phyloP scores from a whole-genome alignment of 2,329 filamentous ascomycete genomes.

The Xylariomycetidae sp. region DNA sequence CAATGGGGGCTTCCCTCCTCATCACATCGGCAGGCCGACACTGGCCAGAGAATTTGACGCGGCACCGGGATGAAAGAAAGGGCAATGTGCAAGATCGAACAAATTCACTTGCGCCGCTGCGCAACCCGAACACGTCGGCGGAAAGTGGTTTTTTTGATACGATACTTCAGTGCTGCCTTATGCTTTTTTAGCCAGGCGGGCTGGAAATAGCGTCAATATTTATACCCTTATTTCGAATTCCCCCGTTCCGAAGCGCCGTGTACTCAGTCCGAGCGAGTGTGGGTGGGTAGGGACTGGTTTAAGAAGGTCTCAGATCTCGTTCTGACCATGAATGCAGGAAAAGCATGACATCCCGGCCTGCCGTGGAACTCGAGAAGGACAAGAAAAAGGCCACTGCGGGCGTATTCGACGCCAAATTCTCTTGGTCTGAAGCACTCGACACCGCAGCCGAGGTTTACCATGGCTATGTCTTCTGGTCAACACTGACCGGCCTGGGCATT shows the following conservation, averaged over 20 bases:
- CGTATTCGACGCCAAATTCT: constrained; percentile 66
- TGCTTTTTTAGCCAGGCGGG: too few relatives aligned
- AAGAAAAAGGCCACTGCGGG: constrained; percentile 69
- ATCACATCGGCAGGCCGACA: too few relatives aligned
- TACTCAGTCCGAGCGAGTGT: constrained; percentile 21
- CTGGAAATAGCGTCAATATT: too few relatives aligned
- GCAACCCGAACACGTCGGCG: too few relatives aligned
- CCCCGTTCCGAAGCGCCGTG: not conserved
- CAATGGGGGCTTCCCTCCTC: too few relatives aligned
- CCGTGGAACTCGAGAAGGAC: constrained; percentile 61
- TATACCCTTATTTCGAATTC: not conserved
- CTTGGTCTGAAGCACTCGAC: constrained; percentile 69
- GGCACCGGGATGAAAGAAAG: too few relatives aligned
- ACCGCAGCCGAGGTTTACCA: constrained; percentile 85
- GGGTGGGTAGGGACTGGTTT: constrained; percentile 2
- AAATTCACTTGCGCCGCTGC: too few relatives aligned
- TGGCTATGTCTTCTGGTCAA: constrained; percentile 94
- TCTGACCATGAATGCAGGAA: constrained; percentile 35
- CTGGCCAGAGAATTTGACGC: too few relatives aligned
- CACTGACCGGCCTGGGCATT: constrained; percentile 82
- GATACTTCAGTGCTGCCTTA: too few relatives aligned
- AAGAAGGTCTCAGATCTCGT: constrained; percentile 8
- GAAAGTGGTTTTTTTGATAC: too few relatives aligned
- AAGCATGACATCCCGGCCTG: constrained; percentile 38
- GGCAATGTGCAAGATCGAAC: too few relatives aligned